These are phyloP conservation scores for Aureobasidium namibiae DNA, from an alignment of 2,329 filamentous ascomycete species.

Conservation along the genomic window DNA sequence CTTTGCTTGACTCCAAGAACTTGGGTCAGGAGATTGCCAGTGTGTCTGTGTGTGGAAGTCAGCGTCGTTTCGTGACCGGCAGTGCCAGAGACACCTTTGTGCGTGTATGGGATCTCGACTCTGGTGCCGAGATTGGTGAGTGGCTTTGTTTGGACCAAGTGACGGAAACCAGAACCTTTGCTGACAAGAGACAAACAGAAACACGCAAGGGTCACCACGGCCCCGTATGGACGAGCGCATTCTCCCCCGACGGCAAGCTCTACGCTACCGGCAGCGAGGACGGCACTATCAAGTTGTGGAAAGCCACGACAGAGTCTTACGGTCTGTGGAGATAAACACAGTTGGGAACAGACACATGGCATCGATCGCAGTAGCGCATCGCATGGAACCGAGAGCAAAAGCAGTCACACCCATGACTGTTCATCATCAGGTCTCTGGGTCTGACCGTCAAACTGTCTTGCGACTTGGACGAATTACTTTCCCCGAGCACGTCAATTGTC, in stretches of 20 bases:
- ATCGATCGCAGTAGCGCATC: no score
- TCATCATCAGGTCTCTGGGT: no score
- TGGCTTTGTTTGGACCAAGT: constrained; percentile 13
- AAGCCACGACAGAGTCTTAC: constrained; percentile 56
- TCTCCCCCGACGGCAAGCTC: constrained; percentile 89
- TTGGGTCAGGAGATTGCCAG: constrained; percentile 82
- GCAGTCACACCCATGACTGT: no score
- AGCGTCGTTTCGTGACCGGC: constrained; percentile 79
- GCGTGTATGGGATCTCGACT: constrained; percentile 84
- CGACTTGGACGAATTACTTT: background rate
- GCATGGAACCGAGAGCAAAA: no score
- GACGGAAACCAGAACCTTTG: background rate
- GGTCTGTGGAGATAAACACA: constrained; percentile 52
- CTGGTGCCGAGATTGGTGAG: constrained; percentile 66
- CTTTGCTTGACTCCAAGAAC: constrained; percentile 67
- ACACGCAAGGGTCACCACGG: constrained; percentile 96
- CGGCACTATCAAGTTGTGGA: constrained; percentile 90
- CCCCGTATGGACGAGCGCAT: constrained; percentile 91
- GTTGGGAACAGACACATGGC: no score
- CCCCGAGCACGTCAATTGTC: background rate
- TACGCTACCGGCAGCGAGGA: constrained; percentile 97
- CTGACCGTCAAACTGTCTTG: background rate
- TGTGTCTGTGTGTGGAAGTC: constrained; percentile 75
- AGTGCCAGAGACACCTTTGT: constrained; percentile 93
- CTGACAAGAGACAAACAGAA: constrained; percentile 42